phyloP scores from a whole-genome alignment of 371 early-diverging fungal genomes.

The Rozella allomycis region DNA sequence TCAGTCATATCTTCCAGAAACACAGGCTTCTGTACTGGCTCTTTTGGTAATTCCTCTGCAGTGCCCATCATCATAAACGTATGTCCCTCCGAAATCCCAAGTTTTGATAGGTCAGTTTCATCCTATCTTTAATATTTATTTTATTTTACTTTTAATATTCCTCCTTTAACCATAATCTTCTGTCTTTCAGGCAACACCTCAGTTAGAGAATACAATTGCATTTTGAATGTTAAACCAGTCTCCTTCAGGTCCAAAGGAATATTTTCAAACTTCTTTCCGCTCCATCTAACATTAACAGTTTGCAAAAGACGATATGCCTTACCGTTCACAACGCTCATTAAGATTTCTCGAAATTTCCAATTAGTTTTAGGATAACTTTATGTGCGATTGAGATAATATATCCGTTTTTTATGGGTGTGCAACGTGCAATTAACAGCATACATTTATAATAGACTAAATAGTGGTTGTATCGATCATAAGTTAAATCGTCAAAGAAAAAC shows the following conservation, averaged over 20 bases:
- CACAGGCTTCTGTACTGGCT: constrained; percentile 35
- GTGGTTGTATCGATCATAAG: too few species aligned
- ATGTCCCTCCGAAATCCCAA: constrained; percentile 22
- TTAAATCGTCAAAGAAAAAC: too few species aligned
- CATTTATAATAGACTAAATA: too few species aligned
- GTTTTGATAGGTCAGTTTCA: constrained; percentile 38
- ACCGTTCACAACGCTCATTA: too few species aligned
- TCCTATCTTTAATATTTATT: constrained; percentile 22
- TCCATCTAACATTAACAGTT: constrained; percentile 82
- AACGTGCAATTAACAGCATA: too few species aligned
- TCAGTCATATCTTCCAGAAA: constrained; percentile 87
- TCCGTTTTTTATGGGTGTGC: too few species aligned
- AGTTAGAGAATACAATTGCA: constrained; percentile 71
- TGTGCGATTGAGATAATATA: too few species aligned
- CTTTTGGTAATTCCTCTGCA: constrained; percentile 59
- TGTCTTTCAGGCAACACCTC: constrained; percentile 82
- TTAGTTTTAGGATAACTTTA: too few species aligned
- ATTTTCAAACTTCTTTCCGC: constrained; percentile 57
- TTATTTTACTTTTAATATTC: constrained; percentile 53
- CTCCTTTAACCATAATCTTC: constrained; percentile 82
- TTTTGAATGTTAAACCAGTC: constrained; percentile 59
- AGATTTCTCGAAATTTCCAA: too few species aligned
- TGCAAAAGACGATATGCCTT: too few species aligned
- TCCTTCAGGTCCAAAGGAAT: constrained; percentile 54
- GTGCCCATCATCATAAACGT: constrained; percentile 77